Percentiles rank a stretch among this genome's conserved stretches.
phyloP scores from a whole-genome alignment of 2,329 filamentous ascomycete genomes.

The Aspergillus cejpii region DNA sequence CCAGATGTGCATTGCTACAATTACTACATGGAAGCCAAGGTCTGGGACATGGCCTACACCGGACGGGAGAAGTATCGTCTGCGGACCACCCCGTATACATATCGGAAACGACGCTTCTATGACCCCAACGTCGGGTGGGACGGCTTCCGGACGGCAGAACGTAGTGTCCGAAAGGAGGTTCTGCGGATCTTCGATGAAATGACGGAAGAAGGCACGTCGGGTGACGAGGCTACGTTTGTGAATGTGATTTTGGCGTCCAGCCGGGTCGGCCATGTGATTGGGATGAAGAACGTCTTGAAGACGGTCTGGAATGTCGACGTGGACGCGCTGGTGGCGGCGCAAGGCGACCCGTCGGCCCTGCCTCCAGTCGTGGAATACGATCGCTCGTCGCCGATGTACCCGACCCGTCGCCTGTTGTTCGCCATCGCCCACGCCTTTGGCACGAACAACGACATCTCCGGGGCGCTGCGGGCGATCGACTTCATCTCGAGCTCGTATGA shows the following conservation, averaged over 20 bases:
- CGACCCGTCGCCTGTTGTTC: conserved; percentile 54
- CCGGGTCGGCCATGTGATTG: conserved; percentile 47
- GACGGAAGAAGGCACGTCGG: conserved; percentile 37
- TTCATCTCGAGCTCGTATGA: conserved; percentile 55
- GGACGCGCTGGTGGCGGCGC: conserved; percentile 37
- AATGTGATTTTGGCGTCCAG: conserved; percentile 48
- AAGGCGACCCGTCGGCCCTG: conserved; percentile 27
- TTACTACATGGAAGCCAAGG: conserved; percentile 45
- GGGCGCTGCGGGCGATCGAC: conserved; percentile 55
- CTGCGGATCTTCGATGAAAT: conserved; percentile 45
- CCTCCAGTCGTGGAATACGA: conserved; percentile 39
- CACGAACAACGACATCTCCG: conserved; percentile 56
- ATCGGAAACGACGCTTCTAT: conserved; percentile 24
- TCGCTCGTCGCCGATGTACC: conserved; percentile 50
- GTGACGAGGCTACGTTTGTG: conserved; percentile 49
- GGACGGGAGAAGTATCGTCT: conserved; percentile 37
- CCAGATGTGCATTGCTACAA: conserved; percentile 52
- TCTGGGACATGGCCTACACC: conserved; percentile 42
- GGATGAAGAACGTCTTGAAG: conserved; percentile 45
- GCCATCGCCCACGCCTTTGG: conserved; percentile 63
- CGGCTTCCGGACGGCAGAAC: conserved; percentile 26
- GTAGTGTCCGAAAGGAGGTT: conserved; percentile 33
- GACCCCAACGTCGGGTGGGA: conserved; percentile 19
- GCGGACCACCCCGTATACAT: conserved; percentile 29
- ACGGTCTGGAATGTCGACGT: conserved; percentile 52